Conservation (phyloP, 225 moss, liverwort and hornwort species). For the Physcomitrium patens region DNA sequence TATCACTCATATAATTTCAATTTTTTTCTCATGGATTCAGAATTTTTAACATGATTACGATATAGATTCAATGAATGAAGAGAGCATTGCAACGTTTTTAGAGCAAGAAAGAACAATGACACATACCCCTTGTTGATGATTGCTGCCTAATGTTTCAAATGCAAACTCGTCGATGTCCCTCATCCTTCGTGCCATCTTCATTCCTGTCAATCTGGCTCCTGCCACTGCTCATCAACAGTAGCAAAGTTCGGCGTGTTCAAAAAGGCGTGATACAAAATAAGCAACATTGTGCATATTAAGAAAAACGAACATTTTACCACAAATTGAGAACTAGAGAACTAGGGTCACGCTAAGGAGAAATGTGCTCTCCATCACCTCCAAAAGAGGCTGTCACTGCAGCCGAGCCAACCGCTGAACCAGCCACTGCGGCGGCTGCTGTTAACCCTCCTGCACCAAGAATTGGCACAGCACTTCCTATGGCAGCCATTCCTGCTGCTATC, state of each 20-base stretch:
- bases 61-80: not conserved
- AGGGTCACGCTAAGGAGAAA: not conserved
- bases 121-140: constrained; percentile 90
- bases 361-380: constrained; percentile 54
- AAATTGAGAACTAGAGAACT: not conserved
- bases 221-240: constrained; percentile 63
- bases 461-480: constrained; percentile 75
- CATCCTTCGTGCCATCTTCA: constrained; percentile 92
- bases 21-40: not conserved
- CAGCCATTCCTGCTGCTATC: constrained; percentile 89
- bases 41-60: not conserved
- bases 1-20: not conserved
- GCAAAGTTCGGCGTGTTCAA: no score
- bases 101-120: not conserved
- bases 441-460: constrained; percentile 84
- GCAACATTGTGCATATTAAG: not conserved
- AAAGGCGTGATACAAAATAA: not conserved
- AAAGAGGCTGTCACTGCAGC: constrained; percentile 98
- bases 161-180: constrained; percentile 91
- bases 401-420: constrained; percentile 90
- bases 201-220: constrained; percentile 89
- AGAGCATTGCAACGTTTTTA: not conserved
- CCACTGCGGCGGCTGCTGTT: constrained; percentile 70
- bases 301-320: not conserved
- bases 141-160: constrained; percentile 78